These are phyloP conservation scores for Chiua virens DNA, from an alignment of 768 basidiomycete species.

Conservation along the genomic window DNA sequence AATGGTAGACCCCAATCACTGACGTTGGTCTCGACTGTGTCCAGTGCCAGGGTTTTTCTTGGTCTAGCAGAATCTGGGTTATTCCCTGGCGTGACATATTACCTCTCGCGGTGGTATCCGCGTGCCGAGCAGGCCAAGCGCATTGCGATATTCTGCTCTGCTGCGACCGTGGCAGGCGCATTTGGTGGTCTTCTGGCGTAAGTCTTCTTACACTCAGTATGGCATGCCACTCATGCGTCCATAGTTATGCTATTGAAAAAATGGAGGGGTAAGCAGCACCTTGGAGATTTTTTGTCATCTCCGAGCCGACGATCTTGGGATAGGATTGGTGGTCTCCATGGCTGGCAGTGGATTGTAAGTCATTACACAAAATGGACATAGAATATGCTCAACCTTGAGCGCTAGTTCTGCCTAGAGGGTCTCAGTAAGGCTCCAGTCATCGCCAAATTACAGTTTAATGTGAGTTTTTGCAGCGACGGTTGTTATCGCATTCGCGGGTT, in stretches of 20 bases:
- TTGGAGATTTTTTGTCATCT: slow-evolving; percentile 8
- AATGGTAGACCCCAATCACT: background rate
- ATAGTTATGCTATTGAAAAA: slow-evolving; percentile 31
- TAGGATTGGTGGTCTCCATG: slow-evolving; percentile 18
- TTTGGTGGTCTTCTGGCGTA: slow-evolving; percentile 47
- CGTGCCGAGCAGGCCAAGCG: slow-evolving; percentile 52
- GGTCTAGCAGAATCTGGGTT: slow-evolving; percentile 44
- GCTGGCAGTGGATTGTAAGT: slow-evolving; percentile 32
- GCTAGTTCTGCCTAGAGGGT: slow-evolving; percentile 24
- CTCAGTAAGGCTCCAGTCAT: background rate
- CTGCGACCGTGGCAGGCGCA: slow-evolving; percentile 50
- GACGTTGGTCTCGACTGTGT: background rate
- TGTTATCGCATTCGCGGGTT: slow-evolving; percentile 20
- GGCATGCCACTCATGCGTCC: background rate
- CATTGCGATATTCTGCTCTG: slow-evolving; percentile 58
- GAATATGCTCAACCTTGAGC: background rate
- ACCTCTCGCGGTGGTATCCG: slow-evolving; percentile 55
- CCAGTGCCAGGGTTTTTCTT: slow-evolving; percentile 36
- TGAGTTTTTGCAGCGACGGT: slow-evolving; percentile 10
- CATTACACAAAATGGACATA: background rate
- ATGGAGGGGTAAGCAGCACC: slow-evolving; percentile 28
- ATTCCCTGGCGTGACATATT: slow-evolving; percentile 37
- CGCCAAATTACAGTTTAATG: background rate
- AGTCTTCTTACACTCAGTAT: slow-evolving; percentile 7
- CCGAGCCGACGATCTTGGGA: background rate